Evolutionary conservation across 352 stramenopile species (phyloP), one percentile per base, ranked within the genome.

Genomic region (Globisporangium recalcitrans): DNA sequence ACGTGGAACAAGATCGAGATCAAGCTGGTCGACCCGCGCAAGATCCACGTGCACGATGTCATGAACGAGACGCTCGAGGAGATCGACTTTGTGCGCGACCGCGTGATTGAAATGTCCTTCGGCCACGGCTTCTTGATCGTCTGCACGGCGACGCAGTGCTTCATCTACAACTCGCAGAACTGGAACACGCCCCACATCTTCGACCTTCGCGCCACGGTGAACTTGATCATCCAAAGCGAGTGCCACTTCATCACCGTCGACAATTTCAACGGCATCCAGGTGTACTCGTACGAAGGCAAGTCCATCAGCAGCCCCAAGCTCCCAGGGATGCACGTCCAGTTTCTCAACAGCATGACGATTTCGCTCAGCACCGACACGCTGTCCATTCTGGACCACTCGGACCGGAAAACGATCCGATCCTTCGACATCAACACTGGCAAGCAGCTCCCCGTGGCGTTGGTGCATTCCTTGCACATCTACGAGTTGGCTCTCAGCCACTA

Each of bases 181-280:
- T 97, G 84, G 81, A 97, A 96, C 66, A 98, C 90, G 19, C 91
- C 93, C 1, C 87, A 97, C 63, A 97, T 97, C 49, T 93, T 97
- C 55, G 92, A 98, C 62, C 65, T 98, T 51, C 83, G 85, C 32
- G 82, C 87, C 24, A 83, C 84, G 26, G 75, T 95, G 13, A 95
- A 84, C 53, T 68, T 98, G 13, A 87, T 98, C 46, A 73, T 97
- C 14, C 86, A 96, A 55, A 88, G 82, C 48, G 78, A 93, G 60
- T 92, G 74, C 32, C 80, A 96, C 58, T 98, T 98, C 69, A 72
- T 97, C 63, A 90, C 90, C 0, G 80, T 97, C 21, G 90, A 98
- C 74, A 91, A 89, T 58, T 82, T 92, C 57, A 83, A 93, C 57
- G 90, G 88, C 52, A 87, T 95, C 53, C 88, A 96, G 59, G 75